Base-by-base conservation (phyloP, 495 filamentous ascomycete genomes). In the Lepraria neglecta region DNA sequence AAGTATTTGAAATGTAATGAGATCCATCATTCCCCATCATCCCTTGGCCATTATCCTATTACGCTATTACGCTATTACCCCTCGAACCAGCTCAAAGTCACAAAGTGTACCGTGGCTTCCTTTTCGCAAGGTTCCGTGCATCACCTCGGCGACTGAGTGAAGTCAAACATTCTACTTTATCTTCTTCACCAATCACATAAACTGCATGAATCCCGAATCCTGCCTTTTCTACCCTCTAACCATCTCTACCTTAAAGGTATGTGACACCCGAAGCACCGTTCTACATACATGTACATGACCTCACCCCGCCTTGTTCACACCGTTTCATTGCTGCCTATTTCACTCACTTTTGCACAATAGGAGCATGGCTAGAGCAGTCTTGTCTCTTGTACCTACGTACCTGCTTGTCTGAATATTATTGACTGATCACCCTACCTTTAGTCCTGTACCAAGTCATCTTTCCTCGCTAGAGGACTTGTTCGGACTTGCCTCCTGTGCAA, bases 381-480 rank as follows among this genome's bases (percentile, higher is more conserved):
- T 24, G 48, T 30, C 6, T 28, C 27, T 17, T 24, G 14, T 42
- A 6, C 19, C n/a, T 40, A 14, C 14, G 10, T n/a, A 53, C 17
- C 21, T 27, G 6, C 30, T n/a, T 30, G 15, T n/a, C 30, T 38
- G 31, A 17, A 31, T 24, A 44, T 19, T 33, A 42, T 52, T 60
- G n/a, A 53, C 58, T 60, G 58, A 60, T 53, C 58, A 2, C 10
- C n/a, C 58, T 21, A 30, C 40, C n/a, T 35, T 38, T 24, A 60
- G 58, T 24, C 47, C 24, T 33, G 28, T 51, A 33, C 5, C 24
- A 31, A 48, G 4, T 19, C 43, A 12, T 4, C 21, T 56, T 27
- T 11, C 43, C 6, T 56, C 33, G 3, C 42, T 30, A 46, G 21
- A 47, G 51, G 59, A 61, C 21, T 56, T 46, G 38, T 28, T 61